Conservation (phyloP, 495 filamentous ascomycete genomes). For the Penicillium cataractarum region DNA sequence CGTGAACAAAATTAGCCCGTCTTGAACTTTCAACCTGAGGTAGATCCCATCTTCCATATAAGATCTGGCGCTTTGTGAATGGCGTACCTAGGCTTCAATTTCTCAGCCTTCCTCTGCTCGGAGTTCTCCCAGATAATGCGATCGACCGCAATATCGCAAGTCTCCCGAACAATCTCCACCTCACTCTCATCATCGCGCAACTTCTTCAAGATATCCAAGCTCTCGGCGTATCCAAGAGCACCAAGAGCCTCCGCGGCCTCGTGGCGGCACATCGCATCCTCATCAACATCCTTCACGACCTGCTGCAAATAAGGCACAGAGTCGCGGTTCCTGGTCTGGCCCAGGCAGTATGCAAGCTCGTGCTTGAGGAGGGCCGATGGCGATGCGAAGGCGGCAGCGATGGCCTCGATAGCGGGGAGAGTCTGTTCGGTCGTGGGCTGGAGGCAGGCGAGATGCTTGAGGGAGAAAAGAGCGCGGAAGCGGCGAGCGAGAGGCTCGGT, state of each 20-base stretch:
- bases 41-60: no score
- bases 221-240: conserved; percentile 74
- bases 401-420: conserved; percentile 82
- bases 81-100: conserved; percentile 75
- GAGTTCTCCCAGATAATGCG: conserved; percentile 92
- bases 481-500: conserved; percentile 79
- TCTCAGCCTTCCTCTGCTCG: conserved; percentile 69
- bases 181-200: conserved; percentile 73
- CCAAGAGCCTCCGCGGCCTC: conserved; percentile 96
- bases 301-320: conserved; percentile 72
- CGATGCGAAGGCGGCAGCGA: conserved; percentile 84
- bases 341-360: conserved; percentile 95
- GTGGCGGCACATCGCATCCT: conserved; percentile 95
- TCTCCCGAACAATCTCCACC: conserved; percentile 82
- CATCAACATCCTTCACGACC: conserved; percentile 74
- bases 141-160: conserved; percentile 93
- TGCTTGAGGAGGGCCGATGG: conserved; percentile 89
- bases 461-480: conserved; percentile 96
- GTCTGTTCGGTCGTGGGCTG: conserved; percentile 63
- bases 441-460: conserved; percentile 86
- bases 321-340: conserved; percentile 78
- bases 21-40: background rate
- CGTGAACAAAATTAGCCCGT: conserved; percentile 14
- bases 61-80: no score
- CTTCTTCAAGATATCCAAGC: conserved; percentile 69